Conservation (phyloP, 768 basidiomycete species). For the Cyathus striatus region DNA sequence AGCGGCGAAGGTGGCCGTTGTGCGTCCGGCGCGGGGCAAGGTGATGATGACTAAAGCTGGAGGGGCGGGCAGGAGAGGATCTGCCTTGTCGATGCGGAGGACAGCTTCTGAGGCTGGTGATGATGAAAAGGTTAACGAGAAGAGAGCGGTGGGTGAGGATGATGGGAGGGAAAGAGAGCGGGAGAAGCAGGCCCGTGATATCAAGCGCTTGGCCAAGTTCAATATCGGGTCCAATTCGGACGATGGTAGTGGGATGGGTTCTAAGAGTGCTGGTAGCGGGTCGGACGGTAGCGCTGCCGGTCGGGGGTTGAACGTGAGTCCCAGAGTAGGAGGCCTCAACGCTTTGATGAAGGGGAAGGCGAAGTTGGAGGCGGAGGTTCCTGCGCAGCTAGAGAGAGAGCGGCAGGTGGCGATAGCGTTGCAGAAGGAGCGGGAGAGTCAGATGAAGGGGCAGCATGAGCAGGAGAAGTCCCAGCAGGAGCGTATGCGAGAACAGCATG, state of each 20-base stretch:
- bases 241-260: slow-evolving; percentile 32
- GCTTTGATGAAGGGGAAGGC: neutral
- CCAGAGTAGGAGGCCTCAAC: neutral
- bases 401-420: slow-evolving; percentile 4
- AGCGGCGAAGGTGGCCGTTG: neutral
- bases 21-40: slow-evolving; percentile 1
- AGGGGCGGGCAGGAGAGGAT: slow-evolving; percentile 1
- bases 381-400: slow-evolving; percentile 4
- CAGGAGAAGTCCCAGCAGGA: slow-evolving; percentile 1
- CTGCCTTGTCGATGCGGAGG: slow-evolving; percentile 1
- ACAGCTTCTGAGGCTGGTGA: slow-evolving; percentile 2
- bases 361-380: slow-evolving; percentile 4
- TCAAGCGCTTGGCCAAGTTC: slow-evolving; percentile 28
- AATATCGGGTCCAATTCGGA: slow-evolving; percentile 61
- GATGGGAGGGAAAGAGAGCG: slow-evolving; percentile 4
- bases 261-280: slow-evolving; percentile 30
- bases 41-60: too few species aligned
- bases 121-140: slow-evolving; percentile 3
- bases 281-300: slow-evolving; percentile 19
- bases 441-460: neutral
- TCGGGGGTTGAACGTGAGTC: slow-evolving; percentile 2
- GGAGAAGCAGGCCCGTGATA: slow-evolving; percentile 4
- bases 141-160: slow-evolving; percentile 4
- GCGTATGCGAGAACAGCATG: neutral
- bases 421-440: slow-evolving; percentile 8